Base-by-base conservation (phyloP, 1,284 basidiomycete genomes). In the Ustilago tritici region DNA sequence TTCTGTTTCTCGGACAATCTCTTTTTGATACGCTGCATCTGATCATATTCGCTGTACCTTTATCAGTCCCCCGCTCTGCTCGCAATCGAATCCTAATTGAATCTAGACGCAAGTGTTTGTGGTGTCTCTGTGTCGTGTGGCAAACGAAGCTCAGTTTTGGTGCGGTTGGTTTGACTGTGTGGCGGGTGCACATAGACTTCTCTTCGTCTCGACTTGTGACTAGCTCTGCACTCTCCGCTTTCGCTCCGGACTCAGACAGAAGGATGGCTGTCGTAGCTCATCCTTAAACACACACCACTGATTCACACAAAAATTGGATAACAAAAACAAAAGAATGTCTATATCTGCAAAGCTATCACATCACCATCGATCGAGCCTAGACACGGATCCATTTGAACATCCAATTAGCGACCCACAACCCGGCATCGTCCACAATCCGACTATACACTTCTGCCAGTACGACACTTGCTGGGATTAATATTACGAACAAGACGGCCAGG, bases 311-410 rank as follows among this genome's bases (percentile, higher is more conserved):
- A 28, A 28, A 28, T 28, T 28, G 23, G 23, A 38, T 38, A 9
- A 38, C 36, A 38, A 38, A 38, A 14, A 47, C 31, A 54, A 43
- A 38, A 50, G 23, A 23, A 47, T 19, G 41, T 49, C 34, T 23
- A 55, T 55, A 55, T 55, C 38, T 23, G 34, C 53, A 55, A 55
- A 36, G 34, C 28, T 9, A n/a, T 4, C 49, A 55, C 19, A 11
- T 55, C 17, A 31, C n/a, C 7, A 36, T 38, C 38, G 15, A 36
- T 14, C 17, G 38, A 7, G 12, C 41, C 53, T 65, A 76, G 14
- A 65, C 50, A 15, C 74, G 58, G 23, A 76, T 62, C 74, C 74
- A 79, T 46, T 59, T 70, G 40, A 74, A 81, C 11, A 81, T n/a
- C 65, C 61, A 79, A 59, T 67, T 55, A 9, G 77, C 54, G 9